Percentiles rank a stretch among this genome's conserved stretches.
Evolutionary conservation across 768 basidiomycete species (phyloP).

Genomic region (Harrya chromipes): DNA sequence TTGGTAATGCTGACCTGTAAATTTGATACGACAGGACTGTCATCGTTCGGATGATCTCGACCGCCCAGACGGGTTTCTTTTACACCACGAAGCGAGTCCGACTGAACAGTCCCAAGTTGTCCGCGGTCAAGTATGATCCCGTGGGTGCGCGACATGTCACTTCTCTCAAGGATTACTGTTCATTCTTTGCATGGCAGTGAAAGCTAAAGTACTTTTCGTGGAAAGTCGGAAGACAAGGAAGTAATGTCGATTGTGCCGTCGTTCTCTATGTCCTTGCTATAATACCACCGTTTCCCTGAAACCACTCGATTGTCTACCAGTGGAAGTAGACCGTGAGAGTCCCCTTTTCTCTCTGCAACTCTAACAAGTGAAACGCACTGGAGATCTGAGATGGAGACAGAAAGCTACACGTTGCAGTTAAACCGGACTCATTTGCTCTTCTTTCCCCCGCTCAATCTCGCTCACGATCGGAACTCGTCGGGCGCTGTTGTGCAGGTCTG

Average conservation of each 20-base stretch:
- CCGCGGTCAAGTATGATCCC: conserved; percentile 92
- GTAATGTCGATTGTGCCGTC: conserved; percentile 15
- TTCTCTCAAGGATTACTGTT: neutral
- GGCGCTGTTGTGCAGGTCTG: conserved; percentile 27
- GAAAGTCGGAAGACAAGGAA: conserved; percentile 77
- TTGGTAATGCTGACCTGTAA: neutral
- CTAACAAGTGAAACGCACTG: neutral
- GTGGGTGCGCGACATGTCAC: conserved; percentile 49
- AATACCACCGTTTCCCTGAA: no score
- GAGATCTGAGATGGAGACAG: neutral
- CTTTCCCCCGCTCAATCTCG: conserved; percentile 8
- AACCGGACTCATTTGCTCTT: conserved; percentile 27
- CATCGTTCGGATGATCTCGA: conserved; percentile 85
- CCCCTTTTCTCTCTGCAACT: neutral
- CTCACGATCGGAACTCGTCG: neutral
- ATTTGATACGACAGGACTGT: conserved; percentile 68
- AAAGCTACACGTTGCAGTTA: conserved; percentile 13
- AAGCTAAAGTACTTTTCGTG: conserved; percentile 70
- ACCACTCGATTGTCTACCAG: no score
- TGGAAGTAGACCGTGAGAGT: neutral
- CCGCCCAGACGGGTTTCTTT: conserved; percentile 89
- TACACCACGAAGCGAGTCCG: conserved; percentile 81
- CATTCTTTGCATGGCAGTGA: conserved; percentile 42
- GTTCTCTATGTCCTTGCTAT: no score
- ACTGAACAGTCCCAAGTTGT: conserved; percentile 64